Base-by-base conservation (phyloP, 2,329 filamentous ascomycete genomes). In the Xylariaceae sp. region DNA sequence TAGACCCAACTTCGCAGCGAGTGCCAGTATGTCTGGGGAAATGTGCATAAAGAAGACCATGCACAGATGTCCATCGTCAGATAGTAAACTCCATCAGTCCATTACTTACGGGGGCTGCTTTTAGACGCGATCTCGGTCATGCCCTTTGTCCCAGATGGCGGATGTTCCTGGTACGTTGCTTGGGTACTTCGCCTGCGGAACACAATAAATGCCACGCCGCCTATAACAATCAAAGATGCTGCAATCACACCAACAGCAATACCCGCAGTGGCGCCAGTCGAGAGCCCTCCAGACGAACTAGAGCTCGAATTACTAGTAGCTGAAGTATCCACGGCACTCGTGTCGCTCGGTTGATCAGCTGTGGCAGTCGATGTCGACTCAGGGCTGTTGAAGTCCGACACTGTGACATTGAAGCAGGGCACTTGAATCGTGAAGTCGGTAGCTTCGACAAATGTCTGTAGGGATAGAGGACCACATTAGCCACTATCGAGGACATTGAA, bases 361-460 rank as follows among this genome's bases (percentile, higher is more conserved):
- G 64, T 62, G 26, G 61, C 48, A 31, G 53, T 61, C 17, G 65
- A 47, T 8, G 69, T 61, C 9, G 66, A 50, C 31, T 54, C 56
- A 1, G 66, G 66, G 2, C 64, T 51, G 33, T 68, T 62, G 60
- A 75, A 74, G 33, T 69, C 69, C 14, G 62, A 56, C 21, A 66
- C 56, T 1, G 73, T 76, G 19, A 73, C 71, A 61, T 76, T 76
- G 68, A 76, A 75, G 66, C 74, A 76, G n/a, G 72, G 72, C 6
- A 71, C 65, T 16, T 64, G 58, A 6, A 62, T 46, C 3, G 54
- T 62, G 54, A 76, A 72, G 39, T 70, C 63, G 24, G 63, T 49
- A 5, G 63, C 40, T 36, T 72, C 65, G 29, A 75, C 72, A 45
- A 74, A 71, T 11, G 67, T 72, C 72, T 74, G 40, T 16, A n/a